phyloP scores from a whole-genome alignment of 2,329 filamentous ascomycete genomes.

The Gaeumannomyces tritici region DNA sequence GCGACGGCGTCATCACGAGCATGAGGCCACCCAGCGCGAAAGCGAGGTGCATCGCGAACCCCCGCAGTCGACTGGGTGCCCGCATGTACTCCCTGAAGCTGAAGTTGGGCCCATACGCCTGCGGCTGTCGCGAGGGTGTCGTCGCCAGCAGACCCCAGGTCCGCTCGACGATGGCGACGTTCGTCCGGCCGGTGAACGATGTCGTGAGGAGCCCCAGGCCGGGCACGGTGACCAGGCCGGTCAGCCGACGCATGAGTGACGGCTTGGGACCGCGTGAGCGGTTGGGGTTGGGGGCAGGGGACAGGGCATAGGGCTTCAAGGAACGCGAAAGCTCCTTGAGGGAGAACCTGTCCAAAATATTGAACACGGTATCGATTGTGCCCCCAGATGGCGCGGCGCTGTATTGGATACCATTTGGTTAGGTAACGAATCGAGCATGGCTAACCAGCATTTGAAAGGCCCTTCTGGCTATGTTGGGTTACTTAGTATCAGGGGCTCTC shows the following conservation, averaged over 20 bases:
- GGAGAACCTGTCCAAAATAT: conserved; percentile 41
- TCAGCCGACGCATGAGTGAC: conserved; percentile 34
- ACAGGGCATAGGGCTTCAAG: conserved; percentile 43
- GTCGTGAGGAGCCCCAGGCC: conserved; percentile 47
- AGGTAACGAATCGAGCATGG: background rate
- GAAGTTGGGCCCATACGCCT: conserved; percentile 54
- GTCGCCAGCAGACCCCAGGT: conserved; percentile 52
- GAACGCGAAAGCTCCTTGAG: conserved; percentile 35
- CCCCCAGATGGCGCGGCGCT: conserved; percentile 51
- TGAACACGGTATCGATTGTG: conserved; percentile 58
- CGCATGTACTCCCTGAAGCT: conserved; percentile 45
- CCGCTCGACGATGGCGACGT: conserved; percentile 47
- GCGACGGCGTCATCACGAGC: conserved; percentile 30
- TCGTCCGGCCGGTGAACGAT: conserved; percentile 37
- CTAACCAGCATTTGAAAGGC: too few relatives aligned
- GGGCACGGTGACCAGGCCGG: conserved; percentile 38
- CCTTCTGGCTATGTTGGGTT: too few relatives aligned
- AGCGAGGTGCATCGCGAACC: conserved; percentile 38
- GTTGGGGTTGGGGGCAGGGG: conserved; percentile 39
- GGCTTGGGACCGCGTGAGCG: conserved; percentile 14
- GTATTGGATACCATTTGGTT: background rate
- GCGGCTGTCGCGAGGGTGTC: conserved; percentile 29
- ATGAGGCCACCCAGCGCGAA: conserved; percentile 33
- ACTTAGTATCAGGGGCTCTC: too few relatives aligned
- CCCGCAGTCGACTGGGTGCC: conserved; percentile 38